These are phyloP conservation scores for Aspergillus sojae DNA, from an alignment of 2,329 filamentous ascomycete species.

Conservation along the genomic window DNA sequence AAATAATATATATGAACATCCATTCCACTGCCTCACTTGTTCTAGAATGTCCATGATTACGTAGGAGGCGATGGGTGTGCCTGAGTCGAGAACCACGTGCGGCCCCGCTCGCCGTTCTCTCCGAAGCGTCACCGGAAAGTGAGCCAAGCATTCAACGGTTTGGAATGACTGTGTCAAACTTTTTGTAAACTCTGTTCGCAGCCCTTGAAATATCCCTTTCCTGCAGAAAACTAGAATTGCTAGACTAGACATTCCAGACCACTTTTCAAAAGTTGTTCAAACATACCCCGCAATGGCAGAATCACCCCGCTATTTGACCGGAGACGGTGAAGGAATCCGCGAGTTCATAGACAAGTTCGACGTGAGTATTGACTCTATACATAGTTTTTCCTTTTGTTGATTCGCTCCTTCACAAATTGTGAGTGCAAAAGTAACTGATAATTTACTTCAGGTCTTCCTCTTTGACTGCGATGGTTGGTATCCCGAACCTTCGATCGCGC, in stretches of 20 bases:
- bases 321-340: slow-evolving; percentile 73
- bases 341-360: slow-evolving; percentile 90
- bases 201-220: not conserved
- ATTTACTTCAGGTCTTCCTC: slow-evolving; percentile 70
- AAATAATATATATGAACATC: not conserved
- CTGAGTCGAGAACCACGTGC: slow-evolving; percentile 7
- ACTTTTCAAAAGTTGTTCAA: slow-evolving; percentile 3
- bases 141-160: not conserved
- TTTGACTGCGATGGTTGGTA: slow-evolving; percentile 92
- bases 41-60: not conserved
- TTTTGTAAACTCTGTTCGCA: not conserved
- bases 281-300: slow-evolving; percentile 26
- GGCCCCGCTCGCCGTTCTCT: slow-evolving; percentile 11
- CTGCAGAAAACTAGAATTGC: not conserved
- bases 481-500: not conserved
- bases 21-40: not conserved
- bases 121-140: not conserved
- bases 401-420: not conserved
- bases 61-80: not conserved
- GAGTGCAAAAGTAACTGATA: slow-evolving; percentile 22
- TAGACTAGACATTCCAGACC: not conserved
- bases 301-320: slow-evolving; percentile 67
- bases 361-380: slow-evolving; percentile 59
- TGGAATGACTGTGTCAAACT: not conserved
- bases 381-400: not conserved